phyloP scores from a whole-genome alignment of 805 yeast genomes.

The Candida mattraensis region DNA sequence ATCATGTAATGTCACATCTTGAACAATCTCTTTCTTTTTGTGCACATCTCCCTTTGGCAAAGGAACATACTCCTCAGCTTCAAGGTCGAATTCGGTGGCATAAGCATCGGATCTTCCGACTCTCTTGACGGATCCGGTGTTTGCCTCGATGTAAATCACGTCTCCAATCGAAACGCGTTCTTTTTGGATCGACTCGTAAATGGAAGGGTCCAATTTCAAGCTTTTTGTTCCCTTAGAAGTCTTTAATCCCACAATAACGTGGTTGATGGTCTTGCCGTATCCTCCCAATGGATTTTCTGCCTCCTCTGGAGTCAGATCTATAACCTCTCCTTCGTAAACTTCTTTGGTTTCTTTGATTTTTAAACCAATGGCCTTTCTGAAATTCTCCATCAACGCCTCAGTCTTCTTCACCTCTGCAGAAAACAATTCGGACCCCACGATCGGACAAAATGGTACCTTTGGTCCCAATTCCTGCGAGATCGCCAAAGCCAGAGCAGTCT shows the following conservation, averaged over 20 bases:
- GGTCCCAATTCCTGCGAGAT: constrained; percentile 67
- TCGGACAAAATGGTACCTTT: constrained; percentile 92
- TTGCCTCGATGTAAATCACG: constrained; percentile 91
- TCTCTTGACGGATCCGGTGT: constrained; percentile 90
- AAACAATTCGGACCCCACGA: constrained; percentile 92
- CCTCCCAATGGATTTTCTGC: constrained; percentile 98
- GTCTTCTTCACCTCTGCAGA: constrained; percentile 92
- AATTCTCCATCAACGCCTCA: constrained; percentile 94
- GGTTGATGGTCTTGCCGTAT: constrained; percentile 57
- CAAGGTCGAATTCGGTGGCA: constrained; percentile 97
- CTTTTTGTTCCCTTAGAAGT: constrained; percentile 97
- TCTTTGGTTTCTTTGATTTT: constrained; percentile 96
- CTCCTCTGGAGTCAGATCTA: constrained; percentile 79
- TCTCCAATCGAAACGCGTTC: constrained; percentile 98
- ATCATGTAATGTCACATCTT: constrained; percentile 96
- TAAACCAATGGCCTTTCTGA: constrained; percentile 93
- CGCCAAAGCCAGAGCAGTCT: constrained; percentile 98
- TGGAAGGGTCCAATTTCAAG: constrained; percentile 98
- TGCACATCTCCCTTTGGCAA: constrained; percentile 99
- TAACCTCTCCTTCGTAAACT: constrained; percentile 97
- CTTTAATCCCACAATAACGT: constrained; percentile 91
- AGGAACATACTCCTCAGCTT: constrained; percentile 96
- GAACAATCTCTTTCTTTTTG: constrained; percentile 92
- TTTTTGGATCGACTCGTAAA: constrained; percentile 90
- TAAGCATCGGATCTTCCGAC: constrained; percentile 95